Base-by-base conservation (phyloP, 2,329 filamentous ascomycete genomes). In the Penicillium sp. region DNA sequence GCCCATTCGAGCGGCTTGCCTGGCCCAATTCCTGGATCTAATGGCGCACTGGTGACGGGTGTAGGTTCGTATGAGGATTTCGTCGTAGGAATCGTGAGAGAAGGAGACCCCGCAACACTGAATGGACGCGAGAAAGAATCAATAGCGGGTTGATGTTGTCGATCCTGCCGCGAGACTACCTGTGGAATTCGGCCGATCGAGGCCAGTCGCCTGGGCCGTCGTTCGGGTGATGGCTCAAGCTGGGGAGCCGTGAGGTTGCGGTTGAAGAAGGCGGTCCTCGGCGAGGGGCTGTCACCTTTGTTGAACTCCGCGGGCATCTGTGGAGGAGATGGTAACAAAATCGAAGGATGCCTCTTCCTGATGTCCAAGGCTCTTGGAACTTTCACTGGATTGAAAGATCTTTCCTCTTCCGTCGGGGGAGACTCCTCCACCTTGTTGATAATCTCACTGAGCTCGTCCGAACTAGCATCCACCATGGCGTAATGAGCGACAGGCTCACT, bases 51-150 rank as follows among this genome's bases (percentile, higher is more conserved):
- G 1, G 60, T 61, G 14, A 59, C 51, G 16, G 57, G 46, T 29
- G 53, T 63, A 46, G 49, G 60, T 53, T 53, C 64, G 49, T 51
- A 56, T 57, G 37, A 59, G 52, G 43, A 46, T 22, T 55, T 50
- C 39, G 63, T 43, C 45, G 64, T 53, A 6, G 63, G 65, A 6
- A 62, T 66, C 9, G 65, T 55, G 31, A 72, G 41, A 5, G 75
- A 73, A 40, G 77, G 74, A 3, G 71, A 69, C 13, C 75, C 71
- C 3, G 64, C 72, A 14, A 61, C 58, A 58, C 82, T 77, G 64
- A 95, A 95, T 0, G 91, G 89, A 8, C 89, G 78, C 3, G 91
- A 95, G 66, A 95, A 95, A 28, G 89, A 95, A 64, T 83, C 85
- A 1, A 87, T 81, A 0, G 88, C 85, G 1, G 82, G 80, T 40